Evolutionary conservation across 108 stramenopile species (phyloP), one percentile per base, ranked within the genome.

Genomic region (Discostella stelligeroides): DNA sequence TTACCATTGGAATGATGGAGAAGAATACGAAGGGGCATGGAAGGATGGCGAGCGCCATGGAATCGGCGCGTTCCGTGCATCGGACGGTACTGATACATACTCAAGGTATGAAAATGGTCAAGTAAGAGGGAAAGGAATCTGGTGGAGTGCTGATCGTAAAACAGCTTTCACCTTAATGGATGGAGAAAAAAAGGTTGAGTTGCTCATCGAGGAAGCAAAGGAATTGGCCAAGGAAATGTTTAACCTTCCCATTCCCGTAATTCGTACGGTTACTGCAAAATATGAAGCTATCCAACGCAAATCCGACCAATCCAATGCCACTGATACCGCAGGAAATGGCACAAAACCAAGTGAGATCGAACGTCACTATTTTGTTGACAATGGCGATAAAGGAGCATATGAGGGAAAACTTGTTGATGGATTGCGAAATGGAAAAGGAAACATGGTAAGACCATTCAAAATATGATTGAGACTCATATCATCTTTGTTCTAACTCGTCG

Each of bases 341-440:
- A 6, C 34, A 3, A 6, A 34, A 34, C 34, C 34, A 34, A 34
- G 51, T 75, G 21, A 23, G 20, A 14, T 75, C 66, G 75, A 66
- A 40, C 38, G 45, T 63, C 51, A 62, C 15, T 30, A 47, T 2
- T 54, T 68, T 20, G 68, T 17, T 29, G 68, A 70, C 68, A 21
- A 57, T 49, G 70, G 70, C 25, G 61, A 72, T 14, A n/a, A 9
- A 34, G 70, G 70, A 34, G 61, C 49, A 18, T 72, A 62, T 24
- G 47, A 58, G 10, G 70, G 70, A 30, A 48, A 72, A 20, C 21
- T 62, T 43, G 65, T 41, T 10, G 41, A 53, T 38, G 70, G 70
- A 46, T 34, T 60, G 50, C 60, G 70, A 13, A 28, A 51, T 21
- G 70, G 70, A n/a, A 13, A 62, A 50, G 70, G 70, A 7, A 72